Evolutionary conservation across 345 rosid species (phyloP), one percentile per base, ranked within the genome.

Genomic region (Melaleuca quinquenervia): DNA sequence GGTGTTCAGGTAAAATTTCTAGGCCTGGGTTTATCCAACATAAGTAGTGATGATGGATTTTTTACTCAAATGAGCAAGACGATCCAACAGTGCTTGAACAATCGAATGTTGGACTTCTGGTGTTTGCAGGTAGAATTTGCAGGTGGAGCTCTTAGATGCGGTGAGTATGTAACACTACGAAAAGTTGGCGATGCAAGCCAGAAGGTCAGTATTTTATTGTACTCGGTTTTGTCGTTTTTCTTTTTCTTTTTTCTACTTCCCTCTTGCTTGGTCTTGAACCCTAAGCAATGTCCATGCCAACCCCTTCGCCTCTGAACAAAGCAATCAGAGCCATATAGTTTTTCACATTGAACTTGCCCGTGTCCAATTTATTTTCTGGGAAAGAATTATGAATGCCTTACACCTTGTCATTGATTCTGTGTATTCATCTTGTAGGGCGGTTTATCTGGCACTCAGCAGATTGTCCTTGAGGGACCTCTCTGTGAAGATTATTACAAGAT

Each of bases 401-500:
- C 22, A 27, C 53, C 52, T 50, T 29, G 48, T 75, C 82, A 82
- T 49, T 36, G 52, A 48, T 70, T 55, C 18, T 29, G 54, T 58
- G 29, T 27, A 22, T 48, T 29, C 58, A 41, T 84, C 51, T 84
- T 5, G 32, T 49, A 95, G 99, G 98, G 97, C 5, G 96, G 96
- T 32, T 92, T 93, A 64, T 93, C 98, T 5, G 96, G 98, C 29
- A 93, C 94, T 44, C 99, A 96, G 88, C 99, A 97, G 83, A 91
- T 97, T 80, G 89, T 96, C 76, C 92, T 97, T 7, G 99, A 97
- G 90, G 99, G 99, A 58, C 99, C 99, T 0, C 90, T 97, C 56
- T 94, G 98, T 29, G 98, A 97, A 84, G 99, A 96, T 84, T 97
- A 97, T 50, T 97, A 96, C 52, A 94, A 95, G 91, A 96, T 97